Base-by-base conservation (phyloP, 1,284 basidiomycete species). In the Cryptococcus floricola region DNA sequence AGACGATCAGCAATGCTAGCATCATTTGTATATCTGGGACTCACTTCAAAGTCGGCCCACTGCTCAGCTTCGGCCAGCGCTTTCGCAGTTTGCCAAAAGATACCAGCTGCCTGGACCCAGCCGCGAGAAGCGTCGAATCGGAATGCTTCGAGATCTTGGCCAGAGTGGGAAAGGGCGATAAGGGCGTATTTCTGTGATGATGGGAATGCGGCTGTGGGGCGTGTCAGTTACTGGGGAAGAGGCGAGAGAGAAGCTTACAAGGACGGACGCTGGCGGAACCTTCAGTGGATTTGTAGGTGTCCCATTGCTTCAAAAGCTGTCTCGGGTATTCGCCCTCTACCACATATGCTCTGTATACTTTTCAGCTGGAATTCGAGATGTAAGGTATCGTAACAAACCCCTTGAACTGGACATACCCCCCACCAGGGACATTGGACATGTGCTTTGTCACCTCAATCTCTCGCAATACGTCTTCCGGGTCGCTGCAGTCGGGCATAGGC, bases 11-110 rank as follows among this genome's bases (percentile, higher is more conserved):
- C n/a, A 4, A 42, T 41, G 18, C 37, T 25, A 1, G 23, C 41
- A 34, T 31, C 2, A 34, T 39, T 23, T 46, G 50, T 34, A 38
- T 10, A 16, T 6, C 12, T 19, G 9, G 43, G 2, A 6, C 81
- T 63, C 61, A 93, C 93, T 83, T 98, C 95, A 63, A 98, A 98
- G 18, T 82, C 80, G 13, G 86, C 84, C 52, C 85, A 77, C 23
- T 82, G 79, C 72, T 98, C 95, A 1, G 91, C 95, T 39, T 83
- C 80, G 0, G 85, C 85, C 0, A 98, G 80, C 0, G 88, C 81
- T 50, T 84, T 84, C 0, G 85, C 82, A 1, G 95, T 86, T 75
- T 97, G 94, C 88, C 89, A 93, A 74, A 98, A 92, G 27, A 97
- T 77, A 50, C 86, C 87, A 58, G 85, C 87, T 2, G 93, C 92